phyloP scores from a whole-genome alignment of 768 basidiomycete species.

The Boletus bicolor region DNA sequence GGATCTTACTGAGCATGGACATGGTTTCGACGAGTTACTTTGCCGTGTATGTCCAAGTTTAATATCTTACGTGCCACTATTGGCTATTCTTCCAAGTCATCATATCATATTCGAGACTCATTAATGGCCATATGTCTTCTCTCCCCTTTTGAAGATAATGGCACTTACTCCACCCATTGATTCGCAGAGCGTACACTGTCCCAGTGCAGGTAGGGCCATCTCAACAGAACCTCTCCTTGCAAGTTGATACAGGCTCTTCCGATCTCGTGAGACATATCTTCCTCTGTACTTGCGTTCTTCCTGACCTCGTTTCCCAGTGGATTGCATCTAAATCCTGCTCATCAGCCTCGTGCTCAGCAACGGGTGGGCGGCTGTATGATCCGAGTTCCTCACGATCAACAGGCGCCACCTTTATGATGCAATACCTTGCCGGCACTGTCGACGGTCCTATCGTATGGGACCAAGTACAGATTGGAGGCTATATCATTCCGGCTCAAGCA shows the following conservation, averaged over 20 bases:
- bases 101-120: not conserved
- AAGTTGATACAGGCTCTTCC: constrained; percentile 80
- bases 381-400: constrained; percentile 47
- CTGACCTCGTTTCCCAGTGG: constrained; percentile 50
- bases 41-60: constrained; percentile 45
- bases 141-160: not conserved
- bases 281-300: not conserved
- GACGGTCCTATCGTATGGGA: constrained; percentile 72
- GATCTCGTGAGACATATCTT: constrained; percentile 56
- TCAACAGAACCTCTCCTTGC: constrained; percentile 54
- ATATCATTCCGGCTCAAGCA: constrained; percentile 62
- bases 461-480: constrained; percentile 56
- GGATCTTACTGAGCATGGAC: constrained; percentile 56
- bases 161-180: not conserved
- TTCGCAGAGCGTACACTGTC: constrained; percentile 60
- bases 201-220: constrained; percentile 50
- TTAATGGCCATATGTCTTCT: not conserved
- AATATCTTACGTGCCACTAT: not conserved
- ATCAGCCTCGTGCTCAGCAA: constrained; percentile 47
- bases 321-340: constrained; percentile 65
- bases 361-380: constrained; percentile 52
- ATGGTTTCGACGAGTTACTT: constrained; percentile 51
- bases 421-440: constrained; percentile 59
- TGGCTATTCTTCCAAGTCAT: not conserved
- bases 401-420: constrained; percentile 43